phyloP scores from a whole-genome alignment of 805 yeast genomes.

The Saccharomyces eubayanus region DNA sequence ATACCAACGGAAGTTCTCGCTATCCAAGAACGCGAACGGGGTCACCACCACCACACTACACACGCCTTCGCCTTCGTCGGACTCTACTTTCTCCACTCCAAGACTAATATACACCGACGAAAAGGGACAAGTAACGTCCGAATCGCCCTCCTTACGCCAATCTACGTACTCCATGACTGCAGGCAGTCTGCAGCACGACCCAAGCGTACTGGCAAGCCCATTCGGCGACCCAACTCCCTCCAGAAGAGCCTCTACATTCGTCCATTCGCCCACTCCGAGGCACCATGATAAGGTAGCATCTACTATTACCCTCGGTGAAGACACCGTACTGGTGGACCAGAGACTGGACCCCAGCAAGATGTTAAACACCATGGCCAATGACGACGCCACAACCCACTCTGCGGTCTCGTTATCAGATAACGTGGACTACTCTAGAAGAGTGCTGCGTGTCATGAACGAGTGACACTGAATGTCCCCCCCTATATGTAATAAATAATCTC shows the following conservation, averaged over 20 bases:
- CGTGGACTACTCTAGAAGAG: constrained; percentile 41
- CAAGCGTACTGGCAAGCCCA: background rate
- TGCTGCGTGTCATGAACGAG: constrained; percentile 37
- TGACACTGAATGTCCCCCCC: background rate
- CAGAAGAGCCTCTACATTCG: constrained; percentile 2
- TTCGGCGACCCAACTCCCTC: background rate
- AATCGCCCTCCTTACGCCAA: background rate
- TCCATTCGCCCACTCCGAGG: constrained; percentile 20
- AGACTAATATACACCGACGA: constrained; percentile 18
- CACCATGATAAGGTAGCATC: background rate
- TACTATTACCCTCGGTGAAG: constrained; percentile 6
- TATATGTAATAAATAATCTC: background rate
- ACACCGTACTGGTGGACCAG: constrained; percentile 33
- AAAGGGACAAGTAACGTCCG: constrained; percentile 13
- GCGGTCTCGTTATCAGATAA: constrained; percentile 38
- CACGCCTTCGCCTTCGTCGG: constrained; percentile 5
- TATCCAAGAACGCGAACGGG: background rate
- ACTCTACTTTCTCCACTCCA: constrained; percentile 6
- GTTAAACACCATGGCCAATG: constrained; percentile 6
- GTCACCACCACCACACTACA: constrained; percentile 5
- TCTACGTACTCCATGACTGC: constrained; percentile 3
- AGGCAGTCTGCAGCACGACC: background rate
- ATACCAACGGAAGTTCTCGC: constrained; percentile 4
- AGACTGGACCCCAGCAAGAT: constrained; percentile 29
- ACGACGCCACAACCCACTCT: constrained; percentile 4